These are phyloP conservation scores for Leccinum longicurvipes DNA, from an alignment of 768 basidiomycete species.

Conservation along the genomic window DNA sequence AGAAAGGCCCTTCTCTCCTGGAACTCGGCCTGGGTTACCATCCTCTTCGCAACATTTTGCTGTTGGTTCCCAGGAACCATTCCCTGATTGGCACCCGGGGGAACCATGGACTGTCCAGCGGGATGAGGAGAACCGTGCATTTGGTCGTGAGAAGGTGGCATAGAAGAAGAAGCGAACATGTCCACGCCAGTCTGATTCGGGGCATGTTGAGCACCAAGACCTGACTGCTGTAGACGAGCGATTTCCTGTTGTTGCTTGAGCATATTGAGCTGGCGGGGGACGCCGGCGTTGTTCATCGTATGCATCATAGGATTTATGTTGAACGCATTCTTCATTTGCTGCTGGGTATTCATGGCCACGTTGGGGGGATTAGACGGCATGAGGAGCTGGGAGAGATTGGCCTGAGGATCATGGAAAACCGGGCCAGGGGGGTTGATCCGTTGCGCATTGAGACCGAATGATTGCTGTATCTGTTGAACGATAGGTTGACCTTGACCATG, in stretches of 20 bases:
- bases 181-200: slow-evolving; percentile 41
- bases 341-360: slow-evolving; percentile 36
- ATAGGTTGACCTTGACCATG: slow-evolving; percentile 39
- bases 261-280: slow-evolving; percentile 42
- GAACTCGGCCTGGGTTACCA: slow-evolving; percentile 19
- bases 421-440: slow-evolving; percentile 37
- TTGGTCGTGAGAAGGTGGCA: slow-evolving; percentile 38
- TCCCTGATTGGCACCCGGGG: slow-evolving; percentile 20
- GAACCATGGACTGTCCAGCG: slow-evolving; percentile 19
- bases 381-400: slow-evolving; percentile 27
- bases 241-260: slow-evolving; percentile 42
- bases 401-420: slow-evolving; percentile 37
- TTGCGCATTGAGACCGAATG: slow-evolving; percentile 36
- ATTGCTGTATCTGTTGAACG: slow-evolving; percentile 43
- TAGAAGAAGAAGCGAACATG: slow-evolving; percentile 47
- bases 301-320: slow-evolving; percentile 39
- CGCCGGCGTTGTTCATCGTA: slow-evolving; percentile 26
- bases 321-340: slow-evolving; percentile 29
- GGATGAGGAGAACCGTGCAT: slow-evolving; percentile 51
- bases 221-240: slow-evolving; percentile 32
- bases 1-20: slow-evolving; percentile 22
- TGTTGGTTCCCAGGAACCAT: slow-evolving; percentile 20
- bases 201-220: slow-evolving; percentile 31
- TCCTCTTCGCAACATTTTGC: slow-evolving; percentile 25
- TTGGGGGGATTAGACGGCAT: slow-evolving; percentile 39